Base-by-base conservation (phyloP, 306 rosid species). In the Inga oerstediana region DNA sequence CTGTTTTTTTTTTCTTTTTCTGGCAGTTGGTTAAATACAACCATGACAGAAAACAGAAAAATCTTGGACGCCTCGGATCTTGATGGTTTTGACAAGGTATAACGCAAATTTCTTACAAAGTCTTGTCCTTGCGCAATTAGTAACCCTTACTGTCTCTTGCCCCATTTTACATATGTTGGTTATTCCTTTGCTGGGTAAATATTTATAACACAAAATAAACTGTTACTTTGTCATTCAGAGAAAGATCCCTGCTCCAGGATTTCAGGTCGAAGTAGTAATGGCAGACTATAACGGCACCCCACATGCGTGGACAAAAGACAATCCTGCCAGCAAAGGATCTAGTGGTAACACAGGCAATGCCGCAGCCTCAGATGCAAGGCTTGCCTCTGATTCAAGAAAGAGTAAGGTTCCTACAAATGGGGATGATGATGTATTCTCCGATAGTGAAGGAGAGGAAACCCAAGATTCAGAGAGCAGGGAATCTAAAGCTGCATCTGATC, bases 51-150 rank as follows among this genome's bases (percentile, higher is more conserved):
- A 87, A 95, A 92, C 87, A 85, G 96, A 85, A 80, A 4, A 67
- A 22, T 87, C 81, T 80, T 92, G 39, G 87, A 82, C 27, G 84
- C 86, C 81, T 86, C 88, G 5, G 97, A 93, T 83, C 93, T 96
- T 39, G 99, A 96, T 83, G 97, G 91, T 86, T 96, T 94, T 80
- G 95, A 96, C 79, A 91, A 91, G 99, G 99, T 93, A 86, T 81
- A 77, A 61, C 72, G 39, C 16, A 24, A 67, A 56, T 80, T 61
- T 72, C 20, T 85, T 56, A 10, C 30, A 46, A 39, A 30, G 44
- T 80, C 48, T n/a, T 81, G 19, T 24, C 68, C 45, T 68, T 54
- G 17, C 35, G 82, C 51, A 4, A 32, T 54, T 30, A 41, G 30
- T 37, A 69, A 20, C 68, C 35, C 69, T 44, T 15, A 7, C 8